Base-by-base conservation (phyloP, 805 yeast species). In the Pichia gijzeniarum region DNA sequence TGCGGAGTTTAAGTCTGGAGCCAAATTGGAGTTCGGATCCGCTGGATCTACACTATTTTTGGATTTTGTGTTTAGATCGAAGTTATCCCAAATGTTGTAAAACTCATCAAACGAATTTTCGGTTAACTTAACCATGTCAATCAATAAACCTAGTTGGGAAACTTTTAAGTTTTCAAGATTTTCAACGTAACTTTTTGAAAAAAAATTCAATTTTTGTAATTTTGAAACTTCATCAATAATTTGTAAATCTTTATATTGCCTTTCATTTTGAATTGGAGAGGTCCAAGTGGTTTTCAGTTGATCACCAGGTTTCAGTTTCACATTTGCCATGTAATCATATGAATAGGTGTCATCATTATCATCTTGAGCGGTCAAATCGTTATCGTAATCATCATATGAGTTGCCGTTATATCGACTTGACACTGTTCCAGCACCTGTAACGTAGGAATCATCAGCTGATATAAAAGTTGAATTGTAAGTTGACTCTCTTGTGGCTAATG, bases 191-290 rank as follows among this genome's bases (percentile, higher is more conserved):
- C 67, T 61, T 5, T 64, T 68, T 45, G 74, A 75, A 57, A 80
- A 79, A 55, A 69, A 75, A n/a, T 73, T 70, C 35, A 71, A 72
- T 40, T 62, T 72, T 51, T 55, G 78, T 69, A 82, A 71, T 42
- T 69, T 70, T 46, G 76, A 74, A 7, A 88, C 93, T 51, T 86
- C 95, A 52, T 87, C 90, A 50, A 91, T 70, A 0, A 85, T 82
- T 55, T 85, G 95, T 41, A 89, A 80, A 53, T 87, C 95, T 6
- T 91, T 81, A 95, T 95, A 90, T 38, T 86, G 69, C 56, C 75
- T 73, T 62, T 86, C 95, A 64, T 81, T 89, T 49, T 76, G 68
- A 44, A 85, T 80, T 18, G 77, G 80, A 40, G 71, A 69, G 7
- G 88, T 86, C 41, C 69, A 64, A 0, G 79, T 75, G 4, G 77